A percentile compares a stretch with the other conserved stretches of the same genome.
Conservation (phyloP, 1,139 yeast genomes). For the Kodamaea derodonti region DNA sequence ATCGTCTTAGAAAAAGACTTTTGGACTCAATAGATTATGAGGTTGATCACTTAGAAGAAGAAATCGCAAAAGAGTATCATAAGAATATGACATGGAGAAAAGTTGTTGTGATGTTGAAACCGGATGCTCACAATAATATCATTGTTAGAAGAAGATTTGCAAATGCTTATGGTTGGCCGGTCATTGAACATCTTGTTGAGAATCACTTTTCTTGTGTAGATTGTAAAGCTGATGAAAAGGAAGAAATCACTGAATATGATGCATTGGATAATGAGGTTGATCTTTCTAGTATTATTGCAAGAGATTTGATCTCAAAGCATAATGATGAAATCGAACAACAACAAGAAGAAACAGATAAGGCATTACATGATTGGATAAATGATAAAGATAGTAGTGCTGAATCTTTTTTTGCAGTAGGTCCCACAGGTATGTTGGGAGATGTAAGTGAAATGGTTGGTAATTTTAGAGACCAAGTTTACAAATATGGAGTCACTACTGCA, state of each 20-base stretch:
- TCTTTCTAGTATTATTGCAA: constrained; percentile 28
- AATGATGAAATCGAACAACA: constrained; percentile 21
- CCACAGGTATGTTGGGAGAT: constrained; percentile 65
- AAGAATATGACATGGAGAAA: constrained; percentile 85
- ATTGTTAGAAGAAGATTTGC: constrained; percentile 85
- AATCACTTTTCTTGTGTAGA: constrained; percentile 46
- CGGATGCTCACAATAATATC: constrained; percentile 95
- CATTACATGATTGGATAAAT: constrained; percentile 49
- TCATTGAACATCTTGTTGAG: constrained; percentile 71
- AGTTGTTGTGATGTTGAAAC: constrained; percentile 77
- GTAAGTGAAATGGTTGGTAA: constrained; percentile 50
- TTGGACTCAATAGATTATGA: constrained; percentile 14
- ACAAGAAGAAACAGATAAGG: constrained; percentile 9
- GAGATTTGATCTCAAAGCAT: constrained; percentile 33
- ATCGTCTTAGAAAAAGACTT: constrained; percentile 7
- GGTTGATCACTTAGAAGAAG: constrained; percentile 56
- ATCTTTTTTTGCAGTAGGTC: constrained; percentile 63
- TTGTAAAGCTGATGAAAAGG: background rate
- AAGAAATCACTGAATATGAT: constrained; percentile 12
- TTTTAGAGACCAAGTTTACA: constrained; percentile 36
- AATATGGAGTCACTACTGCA: constrained; percentile 14
- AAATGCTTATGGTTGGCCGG: constrained; percentile 97
- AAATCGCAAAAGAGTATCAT: constrained; percentile 88
- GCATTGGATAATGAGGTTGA: constrained; percentile 27
- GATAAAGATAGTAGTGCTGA: constrained; percentile 38